Base-by-base conservation (phyloP, 1,284 basidiomycete genomes). In the Schizopora paradoxa region DNA sequence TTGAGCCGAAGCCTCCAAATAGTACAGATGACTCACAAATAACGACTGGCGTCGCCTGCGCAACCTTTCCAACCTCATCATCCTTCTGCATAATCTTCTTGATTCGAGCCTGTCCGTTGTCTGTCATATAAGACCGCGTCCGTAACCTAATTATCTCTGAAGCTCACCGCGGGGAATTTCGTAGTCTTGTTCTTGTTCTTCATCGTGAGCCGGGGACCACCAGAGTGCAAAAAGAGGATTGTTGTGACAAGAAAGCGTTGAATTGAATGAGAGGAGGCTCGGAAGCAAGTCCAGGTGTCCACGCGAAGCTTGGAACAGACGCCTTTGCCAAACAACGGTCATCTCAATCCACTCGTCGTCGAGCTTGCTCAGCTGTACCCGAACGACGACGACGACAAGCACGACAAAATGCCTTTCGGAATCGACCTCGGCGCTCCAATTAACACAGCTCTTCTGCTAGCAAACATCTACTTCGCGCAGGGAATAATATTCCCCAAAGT, bases 11-110 rank as follows among this genome's bases (percentile, higher is more conserved):
- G n/a, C n/a, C n/a, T n/a, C n/a, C n/a, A n/a, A 21, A 31, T 28
- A 42, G 43, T 27, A 40, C 10, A 34, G 40, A 53, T 11, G 18
- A 80, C 91, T 65, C 61, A 98, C 96, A 99, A 58, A 99, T 96
- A 52, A 97, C 89, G 48, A 99, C 82, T 0, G 96, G 96, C 4
- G 95, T 97, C 11, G 92, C 94, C 61, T 93, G 91, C 1, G 96
- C 94, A 14, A 99, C 91, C 66, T 99, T 99, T 47, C 96, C 95
- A 13, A 99, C 95, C 63, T 99, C 95, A 62, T 99, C 96, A 63
- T 99, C 95, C 64, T 95, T 93, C 71, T 99, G 95, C 91, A 99
- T 99, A 51, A 99, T 97, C 72, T 94, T 92, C 77, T 98, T 99
- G 71, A 98, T 99, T 45, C 95, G 81, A 5, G 95, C 95, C 90